Conservation (phyloP, 495 filamentous ascomycete species). For the Aspergillus asperescens region DNA sequence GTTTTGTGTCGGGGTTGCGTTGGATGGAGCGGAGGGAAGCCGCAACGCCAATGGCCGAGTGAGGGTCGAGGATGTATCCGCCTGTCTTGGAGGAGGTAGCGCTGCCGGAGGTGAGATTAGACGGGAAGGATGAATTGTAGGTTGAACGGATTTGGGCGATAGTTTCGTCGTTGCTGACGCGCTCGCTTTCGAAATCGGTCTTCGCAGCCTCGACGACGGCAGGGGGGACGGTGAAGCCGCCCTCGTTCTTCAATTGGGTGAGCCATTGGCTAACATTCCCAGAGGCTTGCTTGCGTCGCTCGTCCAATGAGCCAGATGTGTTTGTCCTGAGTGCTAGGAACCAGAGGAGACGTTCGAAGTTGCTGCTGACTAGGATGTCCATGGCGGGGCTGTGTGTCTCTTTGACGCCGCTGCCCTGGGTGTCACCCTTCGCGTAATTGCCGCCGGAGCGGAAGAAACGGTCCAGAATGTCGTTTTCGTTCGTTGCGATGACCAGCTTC, state of each 20-base stretch:
- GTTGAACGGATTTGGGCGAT: constrained; percentile 62
- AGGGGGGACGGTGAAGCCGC: constrained; percentile 71
- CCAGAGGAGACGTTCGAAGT: constrained; percentile 97
- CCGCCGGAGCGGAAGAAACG: constrained; percentile 62
- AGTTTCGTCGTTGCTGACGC: constrained; percentile 75
- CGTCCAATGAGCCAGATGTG: constrained; percentile 22
- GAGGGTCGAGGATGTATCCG: constrained; percentile 82
- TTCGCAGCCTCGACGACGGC: constrained; percentile 61
- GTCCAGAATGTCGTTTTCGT: constrained; percentile 86
- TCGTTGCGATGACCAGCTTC: constrained; percentile 82
- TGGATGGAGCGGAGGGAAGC: constrained; percentile 62
- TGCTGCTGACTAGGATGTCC: constrained; percentile 92
- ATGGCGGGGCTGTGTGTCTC: constrained; percentile 89
- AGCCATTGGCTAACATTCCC: constrained; percentile 69
- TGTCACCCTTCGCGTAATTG: constrained; percentile 68
- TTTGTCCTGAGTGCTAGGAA: constrained; percentile 63
- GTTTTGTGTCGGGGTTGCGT: constrained; percentile 45
- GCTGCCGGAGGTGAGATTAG: constrained; percentile 25
- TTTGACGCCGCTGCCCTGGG: constrained; percentile 52
- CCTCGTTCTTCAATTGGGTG: constrained; percentile 64
- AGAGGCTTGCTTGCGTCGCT: constrained; percentile 37
- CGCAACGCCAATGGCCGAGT: constrained; percentile 79
- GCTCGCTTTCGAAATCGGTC: constrained; percentile 71
- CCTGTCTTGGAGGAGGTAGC: constrained; percentile 32
- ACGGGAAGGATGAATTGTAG: constrained; percentile 48